Base-by-base conservation (phyloP, 805 yeast species). In the Clavispora phyllophila region DNA sequence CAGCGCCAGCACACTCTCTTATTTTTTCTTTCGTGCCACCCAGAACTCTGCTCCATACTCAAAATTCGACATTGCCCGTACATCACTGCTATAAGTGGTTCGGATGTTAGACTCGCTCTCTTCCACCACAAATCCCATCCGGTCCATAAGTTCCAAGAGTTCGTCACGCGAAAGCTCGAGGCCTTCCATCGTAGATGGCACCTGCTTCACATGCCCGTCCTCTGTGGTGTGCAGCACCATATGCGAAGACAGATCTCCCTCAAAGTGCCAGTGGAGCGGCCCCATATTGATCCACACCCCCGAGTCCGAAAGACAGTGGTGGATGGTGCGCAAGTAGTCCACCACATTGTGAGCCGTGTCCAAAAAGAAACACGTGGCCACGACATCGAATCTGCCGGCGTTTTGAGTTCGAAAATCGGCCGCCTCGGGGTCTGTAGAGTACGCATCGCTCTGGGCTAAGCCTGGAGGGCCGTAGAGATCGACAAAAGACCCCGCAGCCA, bases 261-360 rank as follows among this genome's bases (percentile, higher is more conserved):
- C 89, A 54, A 73, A 80, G 59, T 84, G 91, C 89, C 89, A 82
- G 40, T 80, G 61, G 35, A 82, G 60, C 0, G 87, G 88, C 0
- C 89, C 89, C 54, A 79, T 76, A 53, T 82, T 81, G 22, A 81
- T 61, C 87, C 87, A 82, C 14, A 61, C 42, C 0, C 84, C 87
- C 18, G 60, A 63, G 0, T 57, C 54, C 26, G 66, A 64, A 44
- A 81, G 51, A 19, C 75, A 66, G 50, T 76, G 67, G 29, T 62
- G 57, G 2, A 82, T 68, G 0, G 82, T 62, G 39, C 65, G 66
- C 32, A 82, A 32, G 49, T 81, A 81, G 37, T 81, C 85, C 10
- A 81, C 68, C 20, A 81, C 58, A 54, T 81, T 79, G 4, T 74
- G 57, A 0, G 86, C 77, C 0, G 87, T 81, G 47, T 82, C 87